Base-by-base conservation (phyloP, 2,329 filamentous ascomycete genomes). In the Aspergillus sp. region DNA sequence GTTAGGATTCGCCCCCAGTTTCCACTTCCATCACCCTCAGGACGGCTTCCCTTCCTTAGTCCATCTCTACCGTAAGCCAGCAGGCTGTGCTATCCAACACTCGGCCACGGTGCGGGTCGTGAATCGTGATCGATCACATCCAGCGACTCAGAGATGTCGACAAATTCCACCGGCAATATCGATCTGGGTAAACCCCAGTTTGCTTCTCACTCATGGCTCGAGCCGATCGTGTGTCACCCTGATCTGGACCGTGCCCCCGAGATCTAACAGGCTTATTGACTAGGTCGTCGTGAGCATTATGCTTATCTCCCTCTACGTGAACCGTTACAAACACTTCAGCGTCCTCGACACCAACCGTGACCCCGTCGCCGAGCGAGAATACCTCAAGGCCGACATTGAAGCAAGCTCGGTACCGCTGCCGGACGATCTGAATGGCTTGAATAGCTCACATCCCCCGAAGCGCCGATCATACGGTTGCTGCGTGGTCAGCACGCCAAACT, bases 401-500 rank as follows among this genome's bases (percentile, higher is more conserved):
- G 52, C 55, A 12, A 50, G 35, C 35, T 17, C 47, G 6, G 37
- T 49, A 1, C 47, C 57, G 35, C 45, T 56, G 19, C 44, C 51
- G 35, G 40, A 56, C 9, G 58, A 63, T 31, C 27, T 11, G 46
- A 68, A 71, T 49, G 67, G 70, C 9, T 70, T 74, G 44, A 68
- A 69, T 58, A 37, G 49, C 33, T 44, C 47, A 3, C 41, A 47
- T 21, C 37, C 44, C 25, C 19, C 49, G 12, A 61, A 58, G 23
- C 52, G 52, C 19, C 57, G 57, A 23, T 81, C 80, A 63, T 68
- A 53, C 64, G 81, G 84, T n/a, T 69, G 84, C 19, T 69, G 79
- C 44, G 69, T 78, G 17, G 68, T 84, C 57, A 67, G 73, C 9
- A 87, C 80, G 6, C 85, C 84, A 11, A 87, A 86, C 65, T 83